Evolutionary conservation across 306 rosid species (phyloP), one percentile per base, ranked within the genome.

Genomic region (Trifolium fragiferum): DNA sequence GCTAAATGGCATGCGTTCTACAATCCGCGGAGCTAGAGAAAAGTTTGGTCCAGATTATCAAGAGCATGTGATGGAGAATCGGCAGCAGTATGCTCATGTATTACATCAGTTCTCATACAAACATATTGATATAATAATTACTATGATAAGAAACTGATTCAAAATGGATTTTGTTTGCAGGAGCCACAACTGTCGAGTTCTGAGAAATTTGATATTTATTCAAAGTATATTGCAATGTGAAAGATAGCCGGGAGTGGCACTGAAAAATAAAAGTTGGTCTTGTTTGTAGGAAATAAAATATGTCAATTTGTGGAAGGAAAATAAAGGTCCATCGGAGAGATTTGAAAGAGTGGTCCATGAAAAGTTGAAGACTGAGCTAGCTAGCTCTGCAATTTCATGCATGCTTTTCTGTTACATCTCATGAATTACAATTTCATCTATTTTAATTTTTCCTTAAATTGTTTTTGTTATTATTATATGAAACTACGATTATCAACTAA

Each of bases 151-250:
- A 72, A 49, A n/a, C 61, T 72, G 57, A 76, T 82, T 63, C 76
- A 53, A 38, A 66, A 27, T 50, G 54, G 27, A 4, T 25, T 18
- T 59, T 69, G 63, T 47, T 66, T 81, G 86, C 83, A 83, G 91
- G 90, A 85, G 82, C 87, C 92, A 46, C 92, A 89, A 30, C 37
- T 89, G 37, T 78, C 92, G 0, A 80, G 85, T 10, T 76, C 89
- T 13, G 86, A 84, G 53, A 53, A 47, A 66, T 84, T 89, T 72
- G 85, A 84, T 21, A 70, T 89, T 76, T 81, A 85, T 61, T 67
- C 78, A 1, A 79, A 68, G 76, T 27, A 66, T 4, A 72, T 86
- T 71, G 53, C 64, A 57, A 19, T 84, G 47, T 86, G 73, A 68
- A 71, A 71, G 23, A 53, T 50, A 58, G 16, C 10, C 18, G 30